Percentiles rank a stretch among this genome's conserved stretches.
Evolutionary conservation across 495 filamentous ascomycete species (phyloP).

Genomic region (Amniculicola lignicola): DNA sequence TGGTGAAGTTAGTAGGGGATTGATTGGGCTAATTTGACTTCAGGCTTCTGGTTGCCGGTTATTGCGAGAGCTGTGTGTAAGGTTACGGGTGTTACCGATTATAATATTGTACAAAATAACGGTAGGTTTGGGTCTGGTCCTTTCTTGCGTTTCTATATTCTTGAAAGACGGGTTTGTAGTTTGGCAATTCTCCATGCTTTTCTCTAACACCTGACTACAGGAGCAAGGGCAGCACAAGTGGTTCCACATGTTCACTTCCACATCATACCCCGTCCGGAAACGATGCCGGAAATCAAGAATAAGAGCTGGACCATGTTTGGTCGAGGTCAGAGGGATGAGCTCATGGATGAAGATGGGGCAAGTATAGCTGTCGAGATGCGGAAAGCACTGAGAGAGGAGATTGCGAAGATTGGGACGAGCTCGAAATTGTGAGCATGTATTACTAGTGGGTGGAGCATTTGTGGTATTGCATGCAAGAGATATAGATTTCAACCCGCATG

Average conservation of each 20-base stretch:
- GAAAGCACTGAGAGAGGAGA: conserved; percentile 54
- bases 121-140: conserved; percentile 48
- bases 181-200: no score
- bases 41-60: conserved; percentile 63
- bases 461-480: no score
- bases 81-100: conserved; percentile 65
- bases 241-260: conserved; percentile 93
- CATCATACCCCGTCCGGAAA: conserved; percentile 69
- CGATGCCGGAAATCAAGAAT: conserved; percentile 46
- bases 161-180: no score
- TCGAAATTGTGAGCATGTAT: no score
- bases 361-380: conserved; percentile 62
- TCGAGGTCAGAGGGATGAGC: conserved; percentile 70
- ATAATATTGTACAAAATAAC: conserved; percentile 96
- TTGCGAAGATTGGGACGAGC: conserved; percentile 53
- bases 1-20: background rate
- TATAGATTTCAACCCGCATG: no score
- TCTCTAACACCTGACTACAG: conserved; percentile 39
- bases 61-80: conserved; percentile 67
- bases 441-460: no score
- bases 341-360: conserved; percentile 81
- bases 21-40: background rate
- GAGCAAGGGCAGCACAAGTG: conserved; percentile 79
- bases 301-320: conserved; percentile 83
- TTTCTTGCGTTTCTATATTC: background rate